Evolutionary conservation across 352 stramenopile genomes (phyloP), one percentile per base, ranked within the genome.

Genomic region (Phytopythium vexans): DNA sequence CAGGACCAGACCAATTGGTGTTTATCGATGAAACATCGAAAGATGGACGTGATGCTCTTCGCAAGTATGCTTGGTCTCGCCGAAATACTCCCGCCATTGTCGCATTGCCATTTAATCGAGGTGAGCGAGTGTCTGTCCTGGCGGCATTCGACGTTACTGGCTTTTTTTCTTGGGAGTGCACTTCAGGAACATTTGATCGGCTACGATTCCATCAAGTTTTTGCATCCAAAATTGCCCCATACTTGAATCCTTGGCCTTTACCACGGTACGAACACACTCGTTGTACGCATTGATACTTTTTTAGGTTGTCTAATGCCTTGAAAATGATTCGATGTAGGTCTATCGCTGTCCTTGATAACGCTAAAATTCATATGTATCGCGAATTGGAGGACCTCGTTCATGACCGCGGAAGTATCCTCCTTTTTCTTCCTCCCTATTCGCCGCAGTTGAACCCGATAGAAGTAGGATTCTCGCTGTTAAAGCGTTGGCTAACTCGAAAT

Each of bases 341-440:
- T n/a, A 64, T 69, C 49, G 49, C 58, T n/a, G 34, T 61, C 11
- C 6, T 64, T 5, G 52, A 69, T 48, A 61, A 69, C 32, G 61
- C 61, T 21, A 59, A 63, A 12, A 69, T 64, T 36, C 61, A 64
- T 21, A 64, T 69, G 55, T 64, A 64, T 31, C 14, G 33, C 4
- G 33, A 52, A 27, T 34, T 51, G 21, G 45, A 51, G 9, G 45
- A 38, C 8, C 11, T 51, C 6, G 45, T 51, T 16, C 45, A 51
- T 41, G 33, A n/a, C 7, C 12, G 8, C 9, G 45, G 45, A 1
- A 16, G 9, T 15, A 10, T 56, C 1, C 41, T 53, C 3, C 52
- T 62, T 2, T 56, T 53, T 39, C 42, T 56, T 6, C 42, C 42
- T 6, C 47, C 55, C n/a, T 56, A 62, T 41, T 62, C 41, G 4